Conservation (phyloP, 2,329 filamentous ascomycete genomes). For the Westerdykella sp. region DNA sequence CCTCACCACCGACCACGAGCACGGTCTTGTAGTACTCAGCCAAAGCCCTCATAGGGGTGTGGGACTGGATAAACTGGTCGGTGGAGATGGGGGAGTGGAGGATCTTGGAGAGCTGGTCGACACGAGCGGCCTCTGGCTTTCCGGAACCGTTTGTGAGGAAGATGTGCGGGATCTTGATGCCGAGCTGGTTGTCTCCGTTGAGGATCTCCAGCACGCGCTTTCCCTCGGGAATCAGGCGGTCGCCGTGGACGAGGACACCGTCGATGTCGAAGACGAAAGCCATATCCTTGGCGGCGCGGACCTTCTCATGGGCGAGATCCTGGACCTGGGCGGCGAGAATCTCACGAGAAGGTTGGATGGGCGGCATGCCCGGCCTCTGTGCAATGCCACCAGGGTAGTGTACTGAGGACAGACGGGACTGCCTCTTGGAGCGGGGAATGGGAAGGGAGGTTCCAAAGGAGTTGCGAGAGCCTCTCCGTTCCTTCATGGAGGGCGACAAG, state of each 20-base stretch:
- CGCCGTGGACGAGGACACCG: constrained; percentile 68
- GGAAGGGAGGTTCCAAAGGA: constrained; percentile 68
- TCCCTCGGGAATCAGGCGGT: constrained; percentile 63
- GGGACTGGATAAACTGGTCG: constrained; percentile 71
- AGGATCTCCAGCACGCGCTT: constrained; percentile 61
- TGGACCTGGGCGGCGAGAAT: constrained; percentile 66
- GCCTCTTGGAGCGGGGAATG: constrained; percentile 64
- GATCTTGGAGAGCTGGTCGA: constrained; percentile 61
- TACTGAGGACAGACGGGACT: constrained; percentile 61
- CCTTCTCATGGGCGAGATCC: constrained; percentile 60
- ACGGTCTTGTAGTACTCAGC: constrained; percentile 72
- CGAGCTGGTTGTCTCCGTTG: constrained; percentile 70
- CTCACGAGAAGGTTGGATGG: constrained; percentile 57
- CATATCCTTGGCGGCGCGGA: constrained; percentile 68
- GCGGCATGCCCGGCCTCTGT: constrained; percentile 52
- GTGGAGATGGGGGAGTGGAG: constrained; percentile 59
- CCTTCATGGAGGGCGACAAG: constrained; percentile 59
- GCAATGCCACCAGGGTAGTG: constrained; percentile 44
- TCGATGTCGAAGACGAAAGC: constrained; percentile 75
- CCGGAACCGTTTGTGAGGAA: constrained; percentile 70
- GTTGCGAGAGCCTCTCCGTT: constrained; percentile 64
- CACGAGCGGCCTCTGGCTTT: constrained; percentile 61
- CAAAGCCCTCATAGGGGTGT: constrained; percentile 70
- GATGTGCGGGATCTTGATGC: constrained; percentile 71
- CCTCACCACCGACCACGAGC: constrained; percentile 68